A percentile compares a stretch with the other conserved stretches of the same genome.
Evolutionary conservation across 495 filamentous ascomycete genomes (phyloP).

Genomic region (Clavariopsis aquatica): DNA sequence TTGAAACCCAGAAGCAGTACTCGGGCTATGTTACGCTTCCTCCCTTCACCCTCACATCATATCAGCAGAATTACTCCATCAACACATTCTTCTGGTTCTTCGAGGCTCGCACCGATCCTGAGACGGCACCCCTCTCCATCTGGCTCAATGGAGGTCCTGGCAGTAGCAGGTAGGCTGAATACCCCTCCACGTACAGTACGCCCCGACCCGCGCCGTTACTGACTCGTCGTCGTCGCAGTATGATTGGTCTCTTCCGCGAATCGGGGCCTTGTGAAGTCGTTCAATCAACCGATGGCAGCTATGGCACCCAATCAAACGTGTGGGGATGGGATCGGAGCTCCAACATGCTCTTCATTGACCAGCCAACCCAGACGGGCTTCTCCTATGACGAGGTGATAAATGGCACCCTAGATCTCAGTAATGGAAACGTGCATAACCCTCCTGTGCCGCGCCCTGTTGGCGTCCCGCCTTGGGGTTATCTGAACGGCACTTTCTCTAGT

Average conservation of each 20-base stretch:
- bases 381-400: slow-evolving; percentile 49
- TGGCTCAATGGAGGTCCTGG: slow-evolving; percentile 58
- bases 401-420: slow-evolving; percentile 44
- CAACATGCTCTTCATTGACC: slow-evolving; percentile 49
- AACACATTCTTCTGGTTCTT: slow-evolving; percentile 82
- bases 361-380: slow-evolving; percentile 48
- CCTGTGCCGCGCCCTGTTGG: slow-evolving; percentile 30
- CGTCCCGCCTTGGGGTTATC: slow-evolving; percentile 49
- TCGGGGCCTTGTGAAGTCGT: slow-evolving; percentile 45
- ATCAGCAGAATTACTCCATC: slow-evolving; percentile 61
- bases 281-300: slow-evolving; percentile 42
- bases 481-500: slow-evolving; percentile 68
- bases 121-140: slow-evolving; percentile 62
- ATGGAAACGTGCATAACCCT: slow-evolving; percentile 28
- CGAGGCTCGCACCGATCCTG: slow-evolving; percentile 58
- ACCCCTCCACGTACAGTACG: too few relatives aligned
- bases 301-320: slow-evolving; percentile 42
- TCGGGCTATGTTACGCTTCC: slow-evolving; percentile 53
- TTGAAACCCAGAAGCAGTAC: slow-evolving; percentile 39
- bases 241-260: slow-evolving; percentile 37
- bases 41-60: slow-evolving; percentile 47
- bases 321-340: slow-evolving; percentile 48
- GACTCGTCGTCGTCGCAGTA: slow-evolving; percentile 3
- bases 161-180: slow-evolving; percentile 5
- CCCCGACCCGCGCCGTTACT: too few relatives aligned